These are phyloP conservation scores for Dioszegia hungarica DNA, from an alignment of 768 basidiomycete genomes.

Conservation along the genomic window DNA sequence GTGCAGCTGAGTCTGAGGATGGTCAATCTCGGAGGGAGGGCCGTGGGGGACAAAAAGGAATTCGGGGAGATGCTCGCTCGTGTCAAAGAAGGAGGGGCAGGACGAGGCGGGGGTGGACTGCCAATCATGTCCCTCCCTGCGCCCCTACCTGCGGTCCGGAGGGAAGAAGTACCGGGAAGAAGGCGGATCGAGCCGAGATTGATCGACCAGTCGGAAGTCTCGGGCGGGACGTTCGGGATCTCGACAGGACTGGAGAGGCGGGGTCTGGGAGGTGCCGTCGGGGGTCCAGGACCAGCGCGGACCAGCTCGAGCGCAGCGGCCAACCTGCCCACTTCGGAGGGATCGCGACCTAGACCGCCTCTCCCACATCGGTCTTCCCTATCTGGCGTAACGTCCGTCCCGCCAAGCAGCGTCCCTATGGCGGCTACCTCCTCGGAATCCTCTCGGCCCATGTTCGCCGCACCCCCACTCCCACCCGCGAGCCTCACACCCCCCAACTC, in stretches of 20 bases:
- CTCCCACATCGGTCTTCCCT: not conserved
- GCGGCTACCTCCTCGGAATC: not conserved
- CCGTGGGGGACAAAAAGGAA: slow-evolving; percentile 20
- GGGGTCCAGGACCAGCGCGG: not conserved
- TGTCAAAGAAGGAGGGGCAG: not conserved
- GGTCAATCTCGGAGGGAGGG: slow-evolving; percentile 13
- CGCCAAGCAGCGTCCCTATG: slow-evolving; percentile 23
- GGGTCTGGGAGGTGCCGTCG: not conserved
- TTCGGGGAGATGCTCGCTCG: slow-evolving; percentile 35
- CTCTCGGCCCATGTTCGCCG: not conserved
- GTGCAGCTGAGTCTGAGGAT: slow-evolving; percentile 27
- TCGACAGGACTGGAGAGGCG: not conserved
- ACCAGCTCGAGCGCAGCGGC: not conserved
- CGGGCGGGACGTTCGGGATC: not conserved
- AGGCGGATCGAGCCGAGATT: slow-evolving; percentile 1
- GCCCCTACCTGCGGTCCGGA: not conserved
- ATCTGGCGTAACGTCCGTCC: slow-evolving; percentile 1
- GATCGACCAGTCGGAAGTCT: not conserved
- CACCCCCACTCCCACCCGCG: not conserved
- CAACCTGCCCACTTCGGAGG: not conserved
- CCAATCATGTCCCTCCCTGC: not conserved
- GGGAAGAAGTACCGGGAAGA: not conserved
- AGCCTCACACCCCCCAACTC: not conserved
- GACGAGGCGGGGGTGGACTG: not conserved
- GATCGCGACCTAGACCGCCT: not conserved